A percentile compares a stretch with the other conserved stretches of the same genome.
phyloP scores from a whole-genome alignment of 257 asterid genomes.

The Striga asiatica region DNA sequence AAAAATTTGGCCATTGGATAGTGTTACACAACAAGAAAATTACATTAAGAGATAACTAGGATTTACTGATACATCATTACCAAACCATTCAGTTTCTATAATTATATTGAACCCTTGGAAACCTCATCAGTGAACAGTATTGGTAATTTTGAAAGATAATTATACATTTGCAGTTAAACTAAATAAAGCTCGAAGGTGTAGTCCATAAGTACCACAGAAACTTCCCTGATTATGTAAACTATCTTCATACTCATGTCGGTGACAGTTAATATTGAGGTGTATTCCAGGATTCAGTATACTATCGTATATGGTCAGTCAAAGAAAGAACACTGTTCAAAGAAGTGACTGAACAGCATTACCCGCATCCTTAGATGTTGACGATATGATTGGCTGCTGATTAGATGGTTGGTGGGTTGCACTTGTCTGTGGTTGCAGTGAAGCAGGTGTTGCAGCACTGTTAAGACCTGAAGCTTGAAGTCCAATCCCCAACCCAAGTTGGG shows the following conservation, averaged over 20 bases:
- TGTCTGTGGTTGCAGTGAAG: conserved; percentile 56
- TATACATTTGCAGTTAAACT: too few species aligned
- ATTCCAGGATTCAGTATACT: conserved; percentile 7
- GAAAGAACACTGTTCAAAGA: background rate
- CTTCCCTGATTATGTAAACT: background rate
- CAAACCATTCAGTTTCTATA: background rate
- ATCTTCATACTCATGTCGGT: background rate
- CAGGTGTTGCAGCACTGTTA: conserved; percentile 46
- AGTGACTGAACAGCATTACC: conserved; percentile 29
- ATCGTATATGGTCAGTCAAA: background rate
- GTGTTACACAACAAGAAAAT: background rate
- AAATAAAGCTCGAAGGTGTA: too few species aligned
- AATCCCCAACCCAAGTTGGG: conserved; percentile 67
- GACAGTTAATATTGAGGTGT: background rate
- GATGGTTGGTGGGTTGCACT: conserved; percentile 51
- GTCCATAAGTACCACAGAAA: background rate
- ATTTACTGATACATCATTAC: background rate
- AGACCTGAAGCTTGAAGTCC: conserved; percentile 57
- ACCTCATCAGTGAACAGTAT: background rate
- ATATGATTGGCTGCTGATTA: conserved; percentile 43
- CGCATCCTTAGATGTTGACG: conserved; percentile 56
- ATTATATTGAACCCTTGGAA: background rate
- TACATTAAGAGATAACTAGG: background rate
- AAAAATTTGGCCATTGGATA: background rate
- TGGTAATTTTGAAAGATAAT: too few species aligned